Evolutionary conservation across 2,329 filamentous ascomycete species (phyloP).

Genomic region (Alternaria consortialis): DNA sequence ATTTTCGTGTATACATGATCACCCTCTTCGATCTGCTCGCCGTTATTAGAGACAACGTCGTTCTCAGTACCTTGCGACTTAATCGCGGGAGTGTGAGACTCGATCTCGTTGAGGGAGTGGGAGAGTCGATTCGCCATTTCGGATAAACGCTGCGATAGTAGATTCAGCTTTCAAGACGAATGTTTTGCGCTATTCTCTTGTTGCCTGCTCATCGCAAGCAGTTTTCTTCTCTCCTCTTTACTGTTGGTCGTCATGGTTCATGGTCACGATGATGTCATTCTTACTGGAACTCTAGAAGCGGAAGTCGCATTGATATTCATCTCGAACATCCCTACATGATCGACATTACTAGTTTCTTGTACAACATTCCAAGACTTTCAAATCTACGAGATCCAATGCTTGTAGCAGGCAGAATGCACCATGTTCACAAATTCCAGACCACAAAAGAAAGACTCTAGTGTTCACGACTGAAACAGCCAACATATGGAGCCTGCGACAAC

Average conservation of each 20-base stretch:
- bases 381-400: background rate
- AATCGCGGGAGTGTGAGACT: conserved; percentile 6
- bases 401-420: background rate
- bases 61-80: background rate
- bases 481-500: background rate
- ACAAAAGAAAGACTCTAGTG: background rate
- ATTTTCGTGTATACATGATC: conserved; percentile 54
- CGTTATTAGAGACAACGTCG: conserved; percentile 47
- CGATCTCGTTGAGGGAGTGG: conserved; percentile 11
- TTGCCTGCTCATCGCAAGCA: background rate
- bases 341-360: background rate
- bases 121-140: conserved; percentile 13
- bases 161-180: background rate
- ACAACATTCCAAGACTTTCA: background rate
- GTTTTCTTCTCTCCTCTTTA: background rate
- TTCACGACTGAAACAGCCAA: conserved; percentile 1
- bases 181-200: background rate
- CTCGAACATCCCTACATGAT: background rate
- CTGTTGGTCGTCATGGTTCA: background rate
- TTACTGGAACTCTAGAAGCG: background rate
- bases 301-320: background rate
- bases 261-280: conserved; percentile 12
- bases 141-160: background rate
- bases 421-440: background rate
- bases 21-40: conserved; percentile 51